A percentile compares a stretch with the other conserved stretches of the same genome.
These are phyloP conservation scores for Pichia deserticola DNA, from an alignment of 805 yeast species.

Conservation along the genomic window DNA sequence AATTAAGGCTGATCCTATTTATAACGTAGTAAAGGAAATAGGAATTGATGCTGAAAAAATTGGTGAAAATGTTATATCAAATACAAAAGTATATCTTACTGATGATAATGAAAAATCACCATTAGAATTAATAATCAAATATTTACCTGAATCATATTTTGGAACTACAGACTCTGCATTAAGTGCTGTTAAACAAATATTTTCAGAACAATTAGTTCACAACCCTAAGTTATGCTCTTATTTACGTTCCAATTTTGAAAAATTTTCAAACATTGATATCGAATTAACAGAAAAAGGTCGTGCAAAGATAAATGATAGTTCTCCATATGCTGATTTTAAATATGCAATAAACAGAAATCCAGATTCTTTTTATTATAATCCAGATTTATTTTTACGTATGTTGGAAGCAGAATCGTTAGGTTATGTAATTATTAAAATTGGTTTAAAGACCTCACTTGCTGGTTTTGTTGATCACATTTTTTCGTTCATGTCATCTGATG, in stretches of 20 bases:
- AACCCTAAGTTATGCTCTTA: conserved; percentile 74
- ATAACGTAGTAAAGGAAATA: conserved; percentile 56
- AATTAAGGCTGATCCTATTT: conserved; percentile 56
- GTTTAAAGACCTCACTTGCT: conserved; percentile 37
- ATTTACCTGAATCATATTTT: conserved; percentile 35
- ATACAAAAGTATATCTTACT: conserved; percentile 63
- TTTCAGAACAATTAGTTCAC: conserved; percentile 71
- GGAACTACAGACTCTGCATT: conserved; percentile 49
- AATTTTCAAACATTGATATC: conserved; percentile 62
- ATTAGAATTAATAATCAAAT: conserved; percentile 43
- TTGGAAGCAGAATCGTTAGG: conserved; percentile 83
- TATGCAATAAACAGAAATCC: conserved; percentile 80
- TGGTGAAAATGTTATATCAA: conserved; percentile 69
- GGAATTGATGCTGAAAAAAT: conserved; percentile 77
- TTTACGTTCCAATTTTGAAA: conserved; percentile 54
- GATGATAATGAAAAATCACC: conserved; percentile 62
- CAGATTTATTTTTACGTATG: conserved; percentile 84
- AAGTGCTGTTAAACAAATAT: conserved; percentile 61
- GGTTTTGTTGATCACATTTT: conserved; percentile 42
- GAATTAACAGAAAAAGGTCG: conserved; percentile 78
- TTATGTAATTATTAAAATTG: conserved; percentile 57
- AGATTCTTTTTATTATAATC: conserved; percentile 62
- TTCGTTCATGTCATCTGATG: conserved; percentile 62
- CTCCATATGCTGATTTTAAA: conserved; percentile 83
- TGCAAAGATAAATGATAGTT: conserved; percentile 66